Conservation (phyloP, 2,329 filamentous ascomycete species). For the Sarocladium strictum region DNA sequence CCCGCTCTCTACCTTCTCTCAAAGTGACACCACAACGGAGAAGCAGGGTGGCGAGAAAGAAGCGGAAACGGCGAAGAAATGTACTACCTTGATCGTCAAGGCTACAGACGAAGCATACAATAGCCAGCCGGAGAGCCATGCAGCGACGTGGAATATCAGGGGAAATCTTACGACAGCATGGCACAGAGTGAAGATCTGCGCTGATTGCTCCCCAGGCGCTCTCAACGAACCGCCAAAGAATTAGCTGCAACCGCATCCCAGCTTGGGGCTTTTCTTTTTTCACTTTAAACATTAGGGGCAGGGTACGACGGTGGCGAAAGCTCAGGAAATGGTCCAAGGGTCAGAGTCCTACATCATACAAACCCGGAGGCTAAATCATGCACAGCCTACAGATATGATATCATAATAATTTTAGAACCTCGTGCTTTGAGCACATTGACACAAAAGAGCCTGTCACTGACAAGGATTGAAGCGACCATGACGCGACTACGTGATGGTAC, state of each 20-base stretch:
- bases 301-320: too few species aligned
- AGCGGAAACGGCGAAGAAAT: constrained; percentile 24
- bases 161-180: constrained; percentile 63
- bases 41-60: constrained; percentile 1
- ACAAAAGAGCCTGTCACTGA: too few species aligned
- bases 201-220: constrained; percentile 21
- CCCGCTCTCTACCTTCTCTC: constrained; percentile 26
- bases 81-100: constrained; percentile 54
- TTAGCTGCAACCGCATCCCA: background rate
- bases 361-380: too few species aligned
- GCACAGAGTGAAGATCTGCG: constrained; percentile 47
- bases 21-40: constrained; percentile 5
- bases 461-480: too few species aligned
- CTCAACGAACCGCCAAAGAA: constrained; percentile 2
- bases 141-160: constrained; percentile 55
- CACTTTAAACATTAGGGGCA: too few species aligned
- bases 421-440: too few species aligned
- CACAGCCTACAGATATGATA: too few species aligned
- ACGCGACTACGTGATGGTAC: too few species aligned
- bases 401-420: too few species aligned
- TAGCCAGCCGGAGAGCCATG: constrained; percentile 56
- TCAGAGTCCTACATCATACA: too few species aligned
- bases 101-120: constrained; percentile 63
- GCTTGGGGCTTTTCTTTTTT: too few species aligned
- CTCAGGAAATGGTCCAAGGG: too few species aligned